phyloP scores from a whole-genome alignment of 2,329 filamentous ascomycete genomes.

The Trichophyton mentagrophytes region DNA sequence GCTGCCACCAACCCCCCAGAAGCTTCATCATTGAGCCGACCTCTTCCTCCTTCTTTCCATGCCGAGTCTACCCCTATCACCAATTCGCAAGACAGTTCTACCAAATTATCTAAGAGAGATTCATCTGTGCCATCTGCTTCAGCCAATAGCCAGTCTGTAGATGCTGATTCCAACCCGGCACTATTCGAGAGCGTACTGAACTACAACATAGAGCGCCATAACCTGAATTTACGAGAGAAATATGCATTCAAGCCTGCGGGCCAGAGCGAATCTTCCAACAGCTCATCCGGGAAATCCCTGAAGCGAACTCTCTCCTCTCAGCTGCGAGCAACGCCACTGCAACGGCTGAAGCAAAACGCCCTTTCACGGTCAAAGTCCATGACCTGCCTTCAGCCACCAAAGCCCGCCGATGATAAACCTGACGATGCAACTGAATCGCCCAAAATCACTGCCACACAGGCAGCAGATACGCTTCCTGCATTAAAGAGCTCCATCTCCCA shows the following conservation, averaged over 20 bases:
- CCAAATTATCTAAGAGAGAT: not conserved
- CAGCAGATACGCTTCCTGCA: not conserved
- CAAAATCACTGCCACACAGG: not conserved
- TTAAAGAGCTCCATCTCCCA: not conserved
- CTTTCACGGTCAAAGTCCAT: constrained; percentile 28
- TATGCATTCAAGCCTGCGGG: not conserved
- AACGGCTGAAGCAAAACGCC: constrained; percentile 30
- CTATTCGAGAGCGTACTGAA: not conserved
- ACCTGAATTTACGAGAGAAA: not conserved
- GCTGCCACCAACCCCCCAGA: too few species aligned
- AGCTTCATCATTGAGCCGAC: not conserved
- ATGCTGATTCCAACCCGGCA: not conserved
- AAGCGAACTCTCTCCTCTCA: not conserved
- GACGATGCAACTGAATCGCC: not conserved
- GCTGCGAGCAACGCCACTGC: constrained; percentile 28
- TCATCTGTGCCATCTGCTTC: not conserved
- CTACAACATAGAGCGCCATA: constrained; percentile 3
- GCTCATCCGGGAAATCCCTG: not conserved
- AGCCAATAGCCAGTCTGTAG: not conserved
- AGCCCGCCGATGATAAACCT: not conserved
- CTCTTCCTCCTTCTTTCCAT: not conserved
- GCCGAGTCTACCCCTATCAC: not conserved
- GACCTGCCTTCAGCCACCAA: constrained; percentile 15
- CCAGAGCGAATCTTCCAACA: not conserved
- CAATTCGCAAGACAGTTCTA: not conserved